Percentiles rank a stretch among this genome's conserved stretches.
Conservation (phyloP, 495 filamentous ascomycete genomes). For the Hyaloscypha bicolor region DNA sequence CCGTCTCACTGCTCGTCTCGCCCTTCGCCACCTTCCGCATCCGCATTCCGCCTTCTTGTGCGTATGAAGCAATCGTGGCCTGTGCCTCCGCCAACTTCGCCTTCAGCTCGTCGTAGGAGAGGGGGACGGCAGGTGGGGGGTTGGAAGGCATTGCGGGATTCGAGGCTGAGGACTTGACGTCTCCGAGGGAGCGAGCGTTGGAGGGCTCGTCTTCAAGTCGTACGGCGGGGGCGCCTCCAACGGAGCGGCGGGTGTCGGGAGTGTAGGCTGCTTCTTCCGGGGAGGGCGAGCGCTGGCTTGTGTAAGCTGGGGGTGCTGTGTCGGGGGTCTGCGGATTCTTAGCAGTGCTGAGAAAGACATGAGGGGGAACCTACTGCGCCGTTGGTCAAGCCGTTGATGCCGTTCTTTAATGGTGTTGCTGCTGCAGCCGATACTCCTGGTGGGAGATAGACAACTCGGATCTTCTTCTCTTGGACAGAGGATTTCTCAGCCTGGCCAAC, state of each 20-base stretch:
- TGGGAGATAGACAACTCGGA: constrained; percentile 83
- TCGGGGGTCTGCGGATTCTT: constrained; percentile 34
- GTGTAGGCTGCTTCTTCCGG: constrained; percentile 42
- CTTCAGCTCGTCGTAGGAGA: constrained; percentile 61
- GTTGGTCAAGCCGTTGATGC: constrained; percentile 38
- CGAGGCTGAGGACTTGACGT: constrained; percentile 9
- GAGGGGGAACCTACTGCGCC: constrained; percentile 21
- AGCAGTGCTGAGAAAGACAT: neutral
- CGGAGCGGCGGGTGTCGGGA: constrained; percentile 26
- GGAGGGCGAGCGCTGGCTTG: constrained; percentile 45
- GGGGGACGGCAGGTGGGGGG: constrained; percentile 16
- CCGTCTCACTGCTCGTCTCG: constrained; percentile 46
- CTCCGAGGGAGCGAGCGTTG: constrained; percentile 10
- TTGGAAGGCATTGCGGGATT: neutral
- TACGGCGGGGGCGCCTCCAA: constrained; percentile 11
- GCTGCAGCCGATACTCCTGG: constrained; percentile 46
- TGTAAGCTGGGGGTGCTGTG: constrained; percentile 58
- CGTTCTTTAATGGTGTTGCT: constrained; percentile 42
- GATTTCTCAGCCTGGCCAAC: constrained; percentile 78
- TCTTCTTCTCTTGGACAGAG: constrained; percentile 88
- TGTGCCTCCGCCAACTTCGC: constrained; percentile 75
- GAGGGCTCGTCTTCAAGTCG: constrained; percentile 24
- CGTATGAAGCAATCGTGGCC: constrained; percentile 69
- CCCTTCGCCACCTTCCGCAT: constrained; percentile 63
- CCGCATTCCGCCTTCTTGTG: constrained; percentile 69